These are phyloP conservation scores for Paratinospora sagittata DNA, from an alignment of 164 flowering plant genomes.

Conservation along the genomic window DNA sequence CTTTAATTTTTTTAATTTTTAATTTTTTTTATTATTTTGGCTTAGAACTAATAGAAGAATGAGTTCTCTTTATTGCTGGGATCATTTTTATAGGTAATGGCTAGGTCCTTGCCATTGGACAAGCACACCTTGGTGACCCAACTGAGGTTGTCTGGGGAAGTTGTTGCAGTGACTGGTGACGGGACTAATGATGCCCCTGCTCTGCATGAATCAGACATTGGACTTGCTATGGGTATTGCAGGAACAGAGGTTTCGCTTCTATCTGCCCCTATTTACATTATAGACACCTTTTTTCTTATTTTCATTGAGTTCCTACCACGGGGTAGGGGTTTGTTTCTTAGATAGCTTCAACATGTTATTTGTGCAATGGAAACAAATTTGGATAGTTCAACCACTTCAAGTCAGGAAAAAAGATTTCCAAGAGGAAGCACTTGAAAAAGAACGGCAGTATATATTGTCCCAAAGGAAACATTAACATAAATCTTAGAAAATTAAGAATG, in stretches of 20 bases:
- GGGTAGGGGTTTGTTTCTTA: neutral
- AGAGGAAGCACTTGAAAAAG: too few relatives aligned
- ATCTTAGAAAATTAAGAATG: too few relatives aligned
- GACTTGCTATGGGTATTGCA: constrained; percentile 16
- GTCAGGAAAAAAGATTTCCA: too few relatives aligned
- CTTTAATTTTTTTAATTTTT: too few relatives aligned
- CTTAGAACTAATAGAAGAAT: neutral
- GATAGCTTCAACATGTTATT: too few relatives aligned
- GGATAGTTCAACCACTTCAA: too few relatives aligned
- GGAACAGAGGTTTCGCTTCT: constrained; percentile 9
- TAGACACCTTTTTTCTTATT: neutral
- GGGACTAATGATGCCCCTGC: constrained; percentile 16
- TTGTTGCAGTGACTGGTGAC: constrained; percentile 15
- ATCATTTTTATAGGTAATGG: constrained; percentile 10
- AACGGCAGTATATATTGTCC: too few relatives aligned
- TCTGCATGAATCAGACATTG: constrained; percentile 15
- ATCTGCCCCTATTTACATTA: neutral
- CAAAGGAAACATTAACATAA: too few relatives aligned
- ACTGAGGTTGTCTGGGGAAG: constrained; percentile 7
- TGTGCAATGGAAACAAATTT: too few relatives aligned
- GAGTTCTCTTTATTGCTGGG: neutral
- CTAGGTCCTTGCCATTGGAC: constrained; percentile 12
- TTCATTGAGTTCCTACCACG: neutral
- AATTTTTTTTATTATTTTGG: too few relatives aligned
- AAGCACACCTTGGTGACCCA: constrained; percentile 13